Evolutionary conservation across 176 grass and related monocot species (phyloP).

Genomic region (Aegilops umbellulata): DNA sequence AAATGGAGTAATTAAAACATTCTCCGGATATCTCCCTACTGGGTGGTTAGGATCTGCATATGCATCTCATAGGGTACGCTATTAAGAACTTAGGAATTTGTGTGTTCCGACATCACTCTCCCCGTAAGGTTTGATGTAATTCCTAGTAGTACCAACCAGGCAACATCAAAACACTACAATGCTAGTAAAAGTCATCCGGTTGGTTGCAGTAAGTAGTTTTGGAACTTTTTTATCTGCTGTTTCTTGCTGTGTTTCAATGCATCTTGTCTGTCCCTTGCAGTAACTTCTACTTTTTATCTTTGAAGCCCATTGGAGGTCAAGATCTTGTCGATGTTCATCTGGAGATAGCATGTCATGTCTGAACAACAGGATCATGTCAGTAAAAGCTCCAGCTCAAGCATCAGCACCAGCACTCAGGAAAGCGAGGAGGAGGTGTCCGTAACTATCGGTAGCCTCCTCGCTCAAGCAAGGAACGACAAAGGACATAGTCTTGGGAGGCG

Average conservation of each 20-base stretch:
- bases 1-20: neutral
- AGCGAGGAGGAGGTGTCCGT: constrained; percentile 62
- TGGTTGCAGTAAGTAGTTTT: constrained; percentile 1
- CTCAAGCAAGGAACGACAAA: constrained; percentile 68
- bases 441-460: constrained; percentile 91
- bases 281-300: neutral
- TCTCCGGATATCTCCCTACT: constrained; percentile 1
- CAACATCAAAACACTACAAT: neutral
- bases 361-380: constrained; percentile 52
- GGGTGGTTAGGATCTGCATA: neutral
- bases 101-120: neutral
- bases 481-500: constrained; percentile 70
- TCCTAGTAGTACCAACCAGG: neutral
- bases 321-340: constrained; percentile 42
- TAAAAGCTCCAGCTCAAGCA: constrained; percentile 93
- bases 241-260: neutral
- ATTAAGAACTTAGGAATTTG: neutral
- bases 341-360: constrained; percentile 69
- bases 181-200: neutral
- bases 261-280: neutral
- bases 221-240: neutral
- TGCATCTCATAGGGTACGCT: neutral
- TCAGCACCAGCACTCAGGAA: constrained; percentile 76
- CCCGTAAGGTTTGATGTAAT: neutral
- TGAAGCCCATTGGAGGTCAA: constrained; percentile 1